These are phyloP conservation scores for Abelmoschus esculentus DNA, from an alignment of 345 rosid genomes.

Conservation along the genomic window DNA sequence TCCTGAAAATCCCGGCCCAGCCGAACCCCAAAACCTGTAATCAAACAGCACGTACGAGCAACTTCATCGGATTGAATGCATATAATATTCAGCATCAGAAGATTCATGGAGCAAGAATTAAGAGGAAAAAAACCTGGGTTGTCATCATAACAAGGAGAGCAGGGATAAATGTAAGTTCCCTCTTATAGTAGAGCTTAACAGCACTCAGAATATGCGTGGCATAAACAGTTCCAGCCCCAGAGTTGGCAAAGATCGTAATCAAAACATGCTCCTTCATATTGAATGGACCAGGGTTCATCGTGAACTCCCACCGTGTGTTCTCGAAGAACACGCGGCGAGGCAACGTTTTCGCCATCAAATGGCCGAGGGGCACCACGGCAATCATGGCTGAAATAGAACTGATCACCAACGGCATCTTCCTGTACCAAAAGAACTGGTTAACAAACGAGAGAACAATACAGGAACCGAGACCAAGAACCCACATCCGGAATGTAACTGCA, in stretches of 20 bases:
- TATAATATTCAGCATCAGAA: neutral
- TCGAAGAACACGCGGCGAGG: conserved; percentile 34
- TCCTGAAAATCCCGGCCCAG: conserved; percentile 75
- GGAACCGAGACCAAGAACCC: conserved; percentile 56
- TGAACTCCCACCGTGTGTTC: conserved; percentile 45
- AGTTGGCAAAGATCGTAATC: conserved; percentile 73
- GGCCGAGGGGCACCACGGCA: conserved; percentile 68
- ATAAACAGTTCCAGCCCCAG: conserved; percentile 71
- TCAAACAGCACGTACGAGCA: neutral
- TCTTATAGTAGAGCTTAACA: conserved; percentile 55
- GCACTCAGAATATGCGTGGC: conserved; percentile 69
- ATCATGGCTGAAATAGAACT: conserved; percentile 63
- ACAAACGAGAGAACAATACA: conserved; percentile 58
- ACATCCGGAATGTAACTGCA: conserved; percentile 66
- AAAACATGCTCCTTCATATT: conserved; percentile 80
- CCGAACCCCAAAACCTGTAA: conserved; percentile 69
- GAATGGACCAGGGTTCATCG: conserved; percentile 75
- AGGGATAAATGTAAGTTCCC: conserved; percentile 45
- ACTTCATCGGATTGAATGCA: neutral
- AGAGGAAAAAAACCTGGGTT: conserved; percentile 51
- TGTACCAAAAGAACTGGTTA: conserved; percentile 87
- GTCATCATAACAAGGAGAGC: conserved; percentile 62
- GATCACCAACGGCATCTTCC: conserved; percentile 42
- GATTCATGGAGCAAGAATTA: neutral
- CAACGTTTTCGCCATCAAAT: conserved; percentile 49